Base-by-base conservation (phyloP, 768 basidiomycete species). In the Phylloporus sp. region DNA sequence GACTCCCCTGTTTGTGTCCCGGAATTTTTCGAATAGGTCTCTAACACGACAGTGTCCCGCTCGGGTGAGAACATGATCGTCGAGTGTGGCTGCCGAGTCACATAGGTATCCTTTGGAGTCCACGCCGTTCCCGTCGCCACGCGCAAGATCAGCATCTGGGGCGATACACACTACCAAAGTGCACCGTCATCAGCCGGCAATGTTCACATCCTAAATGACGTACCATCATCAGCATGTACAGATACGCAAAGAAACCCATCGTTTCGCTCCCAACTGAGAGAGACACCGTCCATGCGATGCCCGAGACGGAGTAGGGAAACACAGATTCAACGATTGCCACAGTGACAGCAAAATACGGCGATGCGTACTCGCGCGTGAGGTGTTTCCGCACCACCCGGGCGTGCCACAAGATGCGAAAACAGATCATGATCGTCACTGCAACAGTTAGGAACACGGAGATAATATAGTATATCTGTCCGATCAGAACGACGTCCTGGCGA, bases 241-340 rank as follows among this genome's bases (percentile, higher is more conserved):
- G 35, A 36, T 20, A 41, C 22, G 12, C 20, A 38, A 57, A 44
- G 12, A 20, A 22, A 6, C 40, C 35, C 48, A 41, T 34, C 11
- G 18, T 9, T n/a, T 27, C 15, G 24, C 49, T 50, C 32, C 40
- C 42, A 8, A 47, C 2, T 2, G 27, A 38, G 29, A 53, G 32
- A 20, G 45, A 40, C 10, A 50, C 34, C 16, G 46, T 9, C 31
- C 50, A 57, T 3, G 49, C 41, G 11, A 54, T 44, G 7, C 56
- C 56, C 3, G 42, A 47, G 5, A 51, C 11, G n/a, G 49, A 54
- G 23, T 36, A 54, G 28, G 56, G 56, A 41, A 54, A 28, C 23
- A 52, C 36, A 4, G 48, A 50, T 35, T 57, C 56, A 38, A 57
- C 52, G n/a, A 57, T 22, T 11, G 53, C 10, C 5, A 32, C 5